Evolutionary conservation across 176 grass and related monocot genomes (phyloP), one percentile per base, ranked within the genome.

Genomic region (Oryza glumipatula): DNA sequence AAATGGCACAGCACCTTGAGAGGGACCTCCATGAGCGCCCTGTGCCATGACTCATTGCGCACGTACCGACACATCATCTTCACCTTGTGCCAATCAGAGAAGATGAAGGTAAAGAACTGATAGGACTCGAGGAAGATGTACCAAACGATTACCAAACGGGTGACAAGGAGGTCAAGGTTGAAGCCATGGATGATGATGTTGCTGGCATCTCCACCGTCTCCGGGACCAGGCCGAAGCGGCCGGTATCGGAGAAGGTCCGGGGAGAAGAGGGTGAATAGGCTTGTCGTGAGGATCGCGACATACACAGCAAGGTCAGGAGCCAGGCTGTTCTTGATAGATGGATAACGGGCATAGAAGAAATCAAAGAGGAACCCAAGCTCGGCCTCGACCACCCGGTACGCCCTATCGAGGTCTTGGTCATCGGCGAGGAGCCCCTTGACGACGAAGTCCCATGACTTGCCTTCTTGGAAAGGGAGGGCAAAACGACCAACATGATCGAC

Each of bases 61-160:
- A 82, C 68, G 9, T 72, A 82, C 35, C n/a, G 49, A 14, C 80
- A 82, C 68, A 82, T 0, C 80, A 73, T 73, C 68, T 82, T 82
- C 35, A 82, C 80, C 35, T 82, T 82, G 49, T 82, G 68, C 68
- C 80, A 82, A 7, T 82, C 68, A 4, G 80, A 82, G 68, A 82
- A 72, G 68, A 82, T 21, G 32, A 72, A 63, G 0, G 80, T 16
- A 19, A 82, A 3, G 51, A 82, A 82, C 33, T 82, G 80, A 68
- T 82, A 82, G 1, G 68, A 45, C 80, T 82, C 80, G 0, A 82
- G 9, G 4, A 82, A 43, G 13, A 82, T 82, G 49, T 82, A 82
- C 68, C 47, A 61, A 0, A 63, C 1, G 2, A 82, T 72, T 51
- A 82, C 49, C 33, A 82, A 6, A 14, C 67, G 68, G 9, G 80